Evolutionary conservation across 2,329 filamentous ascomycete genomes (phyloP), one percentile per base, ranked within the genome.

Genomic region (Trichoderma sp.): DNA sequence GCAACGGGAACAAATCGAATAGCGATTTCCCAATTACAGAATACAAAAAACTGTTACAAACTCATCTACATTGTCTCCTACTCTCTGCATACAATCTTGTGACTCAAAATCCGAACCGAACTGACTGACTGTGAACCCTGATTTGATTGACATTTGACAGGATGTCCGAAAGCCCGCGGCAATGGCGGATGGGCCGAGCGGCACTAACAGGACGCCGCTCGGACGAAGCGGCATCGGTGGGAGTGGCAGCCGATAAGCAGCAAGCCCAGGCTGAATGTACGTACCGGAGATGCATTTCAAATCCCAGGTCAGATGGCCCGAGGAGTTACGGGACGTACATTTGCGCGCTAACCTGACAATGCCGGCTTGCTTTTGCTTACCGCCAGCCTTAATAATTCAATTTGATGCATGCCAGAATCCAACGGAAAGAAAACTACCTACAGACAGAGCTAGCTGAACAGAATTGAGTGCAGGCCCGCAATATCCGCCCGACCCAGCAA

Each of bases 101-200:
- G 65, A 24, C 27, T 68, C 12, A 50, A 41, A 29, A 62, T 7
- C 29, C 14, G 16, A 60, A 60, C 21, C 24, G 18, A 63, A 14
- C 18, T 14, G 29, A n/a, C n/a, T 33, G 18, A 21, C 9, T n/a
- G 27, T 63, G 60, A 33, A 63, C 60, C 29, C 60, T 63, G 60
- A 21, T 63, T 63, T n/a, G n/a, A 9, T 60, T 41, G 50, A 41
- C 50, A 59, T 21, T 59, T 62, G 68, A 63, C 68, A 62, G 7
- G 1, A 38, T 38, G 16, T 72, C 69, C 60, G 69, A 65, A 24
- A 27, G 18, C 41, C 60, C 69, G 69, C 69, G 69, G 69, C 60
- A 73, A 73, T 53, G 59, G 69, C 69, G 69, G 69, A 65, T 65
- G 69, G 69, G 45, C 69, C 60, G 69, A 65, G 69, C 69, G 69